Base-by-base conservation (phyloP, 257 asterid genomes). In the Scutellaria barbata region DNA sequence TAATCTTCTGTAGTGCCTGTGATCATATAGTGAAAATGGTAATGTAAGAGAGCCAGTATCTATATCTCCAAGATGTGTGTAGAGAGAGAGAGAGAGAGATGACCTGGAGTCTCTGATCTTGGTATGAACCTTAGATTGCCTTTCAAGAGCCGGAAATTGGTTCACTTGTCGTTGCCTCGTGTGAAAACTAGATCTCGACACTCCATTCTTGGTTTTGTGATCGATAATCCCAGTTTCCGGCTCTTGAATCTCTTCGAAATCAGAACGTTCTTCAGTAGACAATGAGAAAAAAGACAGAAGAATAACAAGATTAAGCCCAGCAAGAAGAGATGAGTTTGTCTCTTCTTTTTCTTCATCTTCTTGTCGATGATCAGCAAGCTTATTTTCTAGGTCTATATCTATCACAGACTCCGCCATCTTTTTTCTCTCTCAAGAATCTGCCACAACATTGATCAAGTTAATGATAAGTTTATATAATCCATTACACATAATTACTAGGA, bases 251-350 rank as follows among this genome's bases (percentile, higher is more conserved):
- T 52, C 55, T 1, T 77, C 60, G 0, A 75, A 4, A 75, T 25
- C 63, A 1, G 62, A n/a, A 39, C 65, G 14, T 39, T 78, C 83
- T 56, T 78, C 77, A 0, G 46, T 30, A 3, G 83, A 72, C 57
- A 72, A 1, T 2, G 90, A 85, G 62, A 83, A 79, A 47, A 73
- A 80, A 7, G 86, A 78, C 6, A 83, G 64, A 69, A 87, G 33
- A 52, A 84, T 7, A 4, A 80, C 75, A 41, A 87, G 87, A 58
- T 87, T 87, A 30, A 87, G 61, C 77, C 81, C 90, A 8, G 65
- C 69, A 7, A 83, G 74, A 46, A 51, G 50, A 55, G 66, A 13
- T 6, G 47, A n/a, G 58, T 66, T 57, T 39, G 45, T 30, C 14
- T 66, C 76, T 8, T 20, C 37, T 12, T 54, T 62, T 42, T 77